These are phyloP conservation scores for Claviceps pazoutovae DNA, from an alignment of 2,329 filamentous ascomycete genomes.

Conservation along the genomic window DNA sequence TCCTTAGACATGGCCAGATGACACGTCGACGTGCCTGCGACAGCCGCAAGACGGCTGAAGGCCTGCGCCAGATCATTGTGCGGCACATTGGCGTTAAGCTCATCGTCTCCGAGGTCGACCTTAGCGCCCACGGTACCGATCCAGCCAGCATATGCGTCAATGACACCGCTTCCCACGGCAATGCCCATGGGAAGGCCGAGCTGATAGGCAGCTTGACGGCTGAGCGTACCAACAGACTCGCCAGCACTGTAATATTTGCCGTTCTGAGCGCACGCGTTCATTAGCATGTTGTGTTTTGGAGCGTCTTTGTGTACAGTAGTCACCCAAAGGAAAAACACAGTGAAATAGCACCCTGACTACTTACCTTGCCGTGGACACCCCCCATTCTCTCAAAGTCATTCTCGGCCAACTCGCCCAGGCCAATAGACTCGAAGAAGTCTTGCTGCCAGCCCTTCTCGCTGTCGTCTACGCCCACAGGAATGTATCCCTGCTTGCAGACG, in stretches of 20 bases:
- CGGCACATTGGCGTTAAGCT: conserved; percentile 51
- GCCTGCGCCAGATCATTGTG: conserved; percentile 85
- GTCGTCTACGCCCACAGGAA: conserved; percentile 92
- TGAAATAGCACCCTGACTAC: background rate
- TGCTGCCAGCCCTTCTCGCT: conserved; percentile 98
- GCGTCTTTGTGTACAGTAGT: background rate
- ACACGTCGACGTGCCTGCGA: conserved; percentile 93
- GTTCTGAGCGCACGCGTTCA: conserved; percentile 45
- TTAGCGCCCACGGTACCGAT: conserved; percentile 98
- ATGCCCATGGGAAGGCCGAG: conserved; percentile 78
- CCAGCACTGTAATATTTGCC: conserved; percentile 84
- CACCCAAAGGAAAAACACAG: no score
- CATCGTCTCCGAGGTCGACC: conserved; percentile 55
- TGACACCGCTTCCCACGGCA: conserved; percentile 88
- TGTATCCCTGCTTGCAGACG: conserved; percentile 93
- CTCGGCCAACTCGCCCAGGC: conserved; percentile 68
- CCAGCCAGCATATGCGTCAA: conserved; percentile 97
- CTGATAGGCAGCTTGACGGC: conserved; percentile 67
- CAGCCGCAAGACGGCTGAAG: conserved; percentile 82
- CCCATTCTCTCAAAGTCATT: conserved; percentile 89
- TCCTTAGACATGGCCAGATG: conserved; percentile 91
- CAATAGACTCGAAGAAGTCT: conserved; percentile 79
- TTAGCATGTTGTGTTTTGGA: background rate
- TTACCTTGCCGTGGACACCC: conserved; percentile 82
- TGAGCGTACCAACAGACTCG: conserved; percentile 75